A percentile compares a stretch with the other conserved stretches of the same genome.
These are phyloP conservation scores for Globisporangium orthogonon DNA, from an alignment of 352 stramenopile species.

Conservation along the genomic window DNA sequence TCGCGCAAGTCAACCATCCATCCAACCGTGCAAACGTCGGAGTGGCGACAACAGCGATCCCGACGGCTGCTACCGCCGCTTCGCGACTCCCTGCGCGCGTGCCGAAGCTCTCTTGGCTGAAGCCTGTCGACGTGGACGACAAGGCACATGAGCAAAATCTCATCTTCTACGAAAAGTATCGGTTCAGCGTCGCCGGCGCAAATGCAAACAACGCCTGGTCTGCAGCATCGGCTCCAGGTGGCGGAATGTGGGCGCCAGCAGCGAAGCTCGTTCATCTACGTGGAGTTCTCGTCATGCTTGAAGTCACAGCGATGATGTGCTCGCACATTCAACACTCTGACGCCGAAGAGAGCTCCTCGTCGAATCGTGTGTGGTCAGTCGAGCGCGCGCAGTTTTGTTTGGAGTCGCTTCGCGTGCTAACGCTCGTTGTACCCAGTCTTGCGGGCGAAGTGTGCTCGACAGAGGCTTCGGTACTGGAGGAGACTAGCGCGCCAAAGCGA, in stretches of 20 bases:
- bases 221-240: conserved; percentile 36
- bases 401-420: conserved; percentile 68
- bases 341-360: conserved; percentile 41
- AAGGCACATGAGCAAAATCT: conserved; percentile 81
- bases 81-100: conserved; percentile 61
- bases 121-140: conserved; percentile 80
- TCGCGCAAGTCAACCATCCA: conserved; percentile 53
- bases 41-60: conserved; percentile 26
- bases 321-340: conserved; percentile 49
- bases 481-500: conserved; percentile 28
- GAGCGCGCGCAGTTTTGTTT: conserved; percentile 79
- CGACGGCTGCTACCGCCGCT: conserved; percentile 44
- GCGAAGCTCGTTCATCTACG: conserved; percentile 70
- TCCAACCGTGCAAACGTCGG: conserved; percentile 27
- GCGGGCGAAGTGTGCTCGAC: conserved; percentile 73
- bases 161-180: conserved; percentile 81
- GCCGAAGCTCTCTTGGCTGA: conserved; percentile 65
- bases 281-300: conserved; percentile 69
- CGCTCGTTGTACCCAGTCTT: conserved; percentile 60
- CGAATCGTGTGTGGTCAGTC: conserved; percentile 62
- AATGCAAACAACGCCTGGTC: conserved; percentile 51
- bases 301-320: conserved; percentile 69
- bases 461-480: conserved; percentile 44
- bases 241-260: conserved; percentile 63
- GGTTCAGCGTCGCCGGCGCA: conserved; percentile 50